Evolutionary conservation across 75 land plant species (phyloP).

Genomic region (Picea sitchensis): DNA sequence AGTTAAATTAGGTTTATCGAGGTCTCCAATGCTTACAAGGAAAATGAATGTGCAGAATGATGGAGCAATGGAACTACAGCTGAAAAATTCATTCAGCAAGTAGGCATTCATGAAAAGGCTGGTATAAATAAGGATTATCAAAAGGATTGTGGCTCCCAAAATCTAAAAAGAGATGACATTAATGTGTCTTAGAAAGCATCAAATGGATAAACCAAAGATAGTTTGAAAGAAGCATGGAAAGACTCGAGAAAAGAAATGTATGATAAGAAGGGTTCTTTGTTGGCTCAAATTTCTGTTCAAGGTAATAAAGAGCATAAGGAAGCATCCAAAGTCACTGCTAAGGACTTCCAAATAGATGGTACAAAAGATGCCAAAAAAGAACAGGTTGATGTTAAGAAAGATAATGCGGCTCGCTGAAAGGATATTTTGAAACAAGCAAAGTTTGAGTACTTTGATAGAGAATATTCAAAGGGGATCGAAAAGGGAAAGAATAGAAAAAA

Average conservation of each 20-base stretch:
- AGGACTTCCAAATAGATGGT: slow-evolving; percentile 24
- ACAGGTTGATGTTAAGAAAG: slow-evolving; percentile 23
- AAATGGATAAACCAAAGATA: slow-evolving; percentile 16
- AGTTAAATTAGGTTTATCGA: not conserved
- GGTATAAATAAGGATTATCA: not conserved
- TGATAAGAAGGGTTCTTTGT: too few relatives aligned
- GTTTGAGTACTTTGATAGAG: slow-evolving; percentile 3
- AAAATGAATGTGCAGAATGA: slow-evolving; percentile 2
- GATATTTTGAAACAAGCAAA: slow-evolving; percentile 19
- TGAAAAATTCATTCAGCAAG: slow-evolving; percentile 4
- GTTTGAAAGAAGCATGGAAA: slow-evolving; percentile 11
- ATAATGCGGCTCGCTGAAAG: slow-evolving; percentile 16
- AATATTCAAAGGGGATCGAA: slow-evolving; percentile 11
- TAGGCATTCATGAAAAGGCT: slow-evolving; percentile 9
- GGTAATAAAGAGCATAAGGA: slow-evolving; percentile 16
- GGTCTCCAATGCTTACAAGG: not conserved
- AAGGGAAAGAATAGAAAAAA: slow-evolving; percentile 14
- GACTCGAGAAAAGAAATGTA: slow-evolving; percentile 18
- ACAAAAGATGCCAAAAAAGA: slow-evolving; percentile 25
- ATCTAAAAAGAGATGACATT: slow-evolving; percentile 12
- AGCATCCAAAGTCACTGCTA: slow-evolving; percentile 10
- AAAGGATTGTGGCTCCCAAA: slow-evolving; percentile 13
- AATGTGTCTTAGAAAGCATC: slow-evolving; percentile 1
- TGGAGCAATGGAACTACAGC: slow-evolving; percentile 7
- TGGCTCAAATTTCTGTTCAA: not conserved